phyloP scores from a whole-genome alignment of 1,284 basidiomycete genomes.

The Polyporus tsugae region DNA sequence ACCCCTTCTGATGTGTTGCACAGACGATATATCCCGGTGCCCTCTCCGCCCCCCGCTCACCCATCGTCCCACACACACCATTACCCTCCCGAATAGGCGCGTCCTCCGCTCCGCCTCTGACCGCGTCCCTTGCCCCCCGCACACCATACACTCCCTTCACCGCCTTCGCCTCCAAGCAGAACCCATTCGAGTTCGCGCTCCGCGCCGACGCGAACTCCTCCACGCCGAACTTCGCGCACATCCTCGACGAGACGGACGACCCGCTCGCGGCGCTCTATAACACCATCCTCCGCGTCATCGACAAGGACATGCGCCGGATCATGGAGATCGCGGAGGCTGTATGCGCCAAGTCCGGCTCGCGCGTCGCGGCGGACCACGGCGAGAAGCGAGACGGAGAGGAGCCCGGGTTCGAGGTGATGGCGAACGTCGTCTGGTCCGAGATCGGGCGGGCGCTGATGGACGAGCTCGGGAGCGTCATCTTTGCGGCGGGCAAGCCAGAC shows the following conservation, averaged over 20 bases:
- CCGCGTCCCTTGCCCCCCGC: conserved; percentile 51
- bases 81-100: conserved; percentile 46
- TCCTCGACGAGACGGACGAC: conserved; percentile 71
- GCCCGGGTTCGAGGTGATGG: conserved; percentile 80
- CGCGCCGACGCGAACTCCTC: conserved; percentile 28
- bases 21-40: conserved; percentile 79
- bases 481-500: conserved; percentile 90
- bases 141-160: conserved; percentile 75
- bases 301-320: conserved; percentile 73
- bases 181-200: conserved; percentile 47
- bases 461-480: conserved; percentile 84
- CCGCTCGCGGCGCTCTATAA: conserved; percentile 82
- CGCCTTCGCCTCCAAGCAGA: conserved; percentile 63
- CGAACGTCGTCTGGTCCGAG: conserved; percentile 90
- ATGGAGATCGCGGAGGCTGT: conserved; percentile 82
- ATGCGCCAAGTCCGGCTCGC: conserved; percentile 54
- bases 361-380: conserved; percentile 17
- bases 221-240: conserved; percentile 44
- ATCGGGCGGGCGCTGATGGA: conserved; percentile 82
- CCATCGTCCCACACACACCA: conserved; percentile 78
- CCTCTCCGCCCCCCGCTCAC: conserved; percentile 72
- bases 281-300: conserved; percentile 82
- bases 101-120: conserved; percentile 32
- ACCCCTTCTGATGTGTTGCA: background rate
- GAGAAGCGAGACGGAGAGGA: conserved; percentile 26